These are phyloP conservation scores for Drechslera avenae DNA, from an alignment of 2,329 filamentous ascomycete species.

Conservation along the genomic window DNA sequence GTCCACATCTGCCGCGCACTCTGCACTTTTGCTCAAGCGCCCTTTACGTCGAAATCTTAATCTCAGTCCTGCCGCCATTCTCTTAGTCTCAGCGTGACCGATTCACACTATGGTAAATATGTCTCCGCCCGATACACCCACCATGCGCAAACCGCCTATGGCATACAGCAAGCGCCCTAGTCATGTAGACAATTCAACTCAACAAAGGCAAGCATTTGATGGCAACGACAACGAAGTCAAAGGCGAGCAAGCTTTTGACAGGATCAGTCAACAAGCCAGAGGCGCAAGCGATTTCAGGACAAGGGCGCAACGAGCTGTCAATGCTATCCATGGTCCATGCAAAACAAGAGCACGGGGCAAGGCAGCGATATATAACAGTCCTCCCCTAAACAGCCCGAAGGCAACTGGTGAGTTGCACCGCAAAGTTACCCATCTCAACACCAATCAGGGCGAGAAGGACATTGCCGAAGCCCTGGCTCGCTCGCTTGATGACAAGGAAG, in stretches of 20 bases:
- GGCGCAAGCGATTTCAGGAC: background rate
- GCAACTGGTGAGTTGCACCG: background rate
- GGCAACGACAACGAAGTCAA: constrained; percentile 2
- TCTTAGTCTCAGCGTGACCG: background rate
- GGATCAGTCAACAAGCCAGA: background rate
- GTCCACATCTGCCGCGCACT: background rate
- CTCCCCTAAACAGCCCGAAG: background rate
- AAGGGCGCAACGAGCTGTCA: background rate
- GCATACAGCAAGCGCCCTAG: background rate
- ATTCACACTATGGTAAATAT: background rate
- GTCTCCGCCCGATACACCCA: background rate
- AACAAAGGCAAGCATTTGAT: background rate
- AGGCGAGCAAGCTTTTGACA: constrained; percentile 2
- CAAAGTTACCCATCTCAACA: background rate
- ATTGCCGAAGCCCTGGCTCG: constrained; percentile 10
- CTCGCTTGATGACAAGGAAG: constrained; percentile 1
- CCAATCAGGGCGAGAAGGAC: constrained; percentile 1
- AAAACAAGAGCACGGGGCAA: background rate
- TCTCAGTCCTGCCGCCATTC: background rate
- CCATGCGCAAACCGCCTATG: background rate
- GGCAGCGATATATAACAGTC: background rate
- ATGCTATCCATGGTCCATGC: background rate
- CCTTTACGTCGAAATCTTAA: background rate
- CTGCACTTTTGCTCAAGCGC: no score
- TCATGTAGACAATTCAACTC: no score